Evolutionary conservation across 2,329 filamentous ascomycete genomes (phyloP).

Genomic region (Fragosphaeria purpurea): DNA sequence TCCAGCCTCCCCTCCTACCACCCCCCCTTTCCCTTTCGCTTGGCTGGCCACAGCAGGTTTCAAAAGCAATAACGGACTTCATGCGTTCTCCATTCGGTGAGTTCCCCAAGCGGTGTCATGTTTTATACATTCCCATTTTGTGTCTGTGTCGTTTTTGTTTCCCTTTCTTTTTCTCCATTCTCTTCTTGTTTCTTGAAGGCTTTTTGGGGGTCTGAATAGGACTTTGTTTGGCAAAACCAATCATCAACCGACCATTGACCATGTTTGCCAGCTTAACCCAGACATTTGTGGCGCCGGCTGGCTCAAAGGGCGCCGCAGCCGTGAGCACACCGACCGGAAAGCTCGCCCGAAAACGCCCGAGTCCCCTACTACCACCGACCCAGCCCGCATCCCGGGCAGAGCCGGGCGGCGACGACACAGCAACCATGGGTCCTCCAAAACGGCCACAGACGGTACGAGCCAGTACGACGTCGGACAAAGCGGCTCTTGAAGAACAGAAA

Average conservation of each 20-base stretch:
- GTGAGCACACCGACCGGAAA: constrained; percentile 5
- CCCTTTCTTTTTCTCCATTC: background rate
- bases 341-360: constrained; percentile 13
- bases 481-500: background rate
- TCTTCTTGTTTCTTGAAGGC: background rate
- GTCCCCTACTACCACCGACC: constrained; percentile 17
- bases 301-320: constrained; percentile 14
- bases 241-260: constrained; percentile 9
- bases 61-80: constrained; percentile 10
- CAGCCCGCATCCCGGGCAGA: constrained; percentile 19
- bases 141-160: background rate
- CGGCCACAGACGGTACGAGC: constrained; percentile 14
- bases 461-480: constrained; percentile 10
- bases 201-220: too few species aligned
- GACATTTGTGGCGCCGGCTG: constrained; percentile 19
- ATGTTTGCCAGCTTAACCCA: constrained; percentile 21
- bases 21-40: background rate
- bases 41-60: constrained; percentile 7
- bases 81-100: constrained; percentile 8
- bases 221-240: background rate
- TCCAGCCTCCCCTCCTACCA: background rate
- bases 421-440: background rate
- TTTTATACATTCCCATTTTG: too few species aligned
- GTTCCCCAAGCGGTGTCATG: background rate
- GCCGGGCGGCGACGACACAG: background rate